Evolutionary conservation across 2,329 filamentous ascomycete genomes (phyloP).

Genomic region (Akanthomyces muscarius): DNA sequence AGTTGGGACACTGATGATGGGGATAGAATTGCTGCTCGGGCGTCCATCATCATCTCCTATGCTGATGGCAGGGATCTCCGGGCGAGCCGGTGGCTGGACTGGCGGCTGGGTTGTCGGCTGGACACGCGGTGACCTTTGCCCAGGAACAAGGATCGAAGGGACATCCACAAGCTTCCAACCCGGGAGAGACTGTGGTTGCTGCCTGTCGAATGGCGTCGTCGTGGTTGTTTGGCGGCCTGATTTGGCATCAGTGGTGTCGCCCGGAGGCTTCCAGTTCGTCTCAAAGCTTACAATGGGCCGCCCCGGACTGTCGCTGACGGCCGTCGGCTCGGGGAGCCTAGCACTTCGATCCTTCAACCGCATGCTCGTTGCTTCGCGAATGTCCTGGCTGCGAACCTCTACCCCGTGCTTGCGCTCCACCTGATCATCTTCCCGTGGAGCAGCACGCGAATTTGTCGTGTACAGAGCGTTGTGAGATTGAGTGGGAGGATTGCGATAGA

Average conservation of each 20-base stretch:
- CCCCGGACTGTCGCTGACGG: slow-evolving; percentile 85
- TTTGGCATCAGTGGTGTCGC: slow-evolving; percentile 65
- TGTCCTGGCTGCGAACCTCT: slow-evolving; percentile 82
- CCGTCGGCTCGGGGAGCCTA: slow-evolving; percentile 81
- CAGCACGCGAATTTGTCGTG: slow-evolving; percentile 56
- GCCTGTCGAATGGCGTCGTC: slow-evolving; percentile 27
- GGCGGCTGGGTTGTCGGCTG: slow-evolving; percentile 18
- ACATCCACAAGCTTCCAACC: slow-evolving; percentile 38
- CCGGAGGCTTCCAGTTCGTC: slow-evolving; percentile 71
- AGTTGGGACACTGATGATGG: slow-evolving; percentile 44
- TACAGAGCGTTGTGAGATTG: slow-evolving; percentile 81
- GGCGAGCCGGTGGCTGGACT: slow-evolving; percentile 25
- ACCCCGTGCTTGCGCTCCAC: slow-evolving; percentile 68
- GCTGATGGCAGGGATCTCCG: slow-evolving; percentile 35
- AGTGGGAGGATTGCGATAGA: slow-evolving; percentile 76
- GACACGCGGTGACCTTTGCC: slow-evolving; percentile 38
- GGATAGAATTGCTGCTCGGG: slow-evolving; percentile 25
- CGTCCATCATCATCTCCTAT: slow-evolving; percentile 29
- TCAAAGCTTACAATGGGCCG: slow-evolving; percentile 98
- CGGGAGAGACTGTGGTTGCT: slow-evolving; percentile 28
- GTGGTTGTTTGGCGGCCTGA: slow-evolving; percentile 34
- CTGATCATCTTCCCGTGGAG: slow-evolving; percentile 35
- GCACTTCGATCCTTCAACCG: slow-evolving; percentile 78
- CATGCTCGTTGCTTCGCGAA: slow-evolving; percentile 87
- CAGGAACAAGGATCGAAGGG: slow-evolving; percentile 54